Base-by-base conservation (phyloP, 345 rosid species). In the Litchi chinensis region DNA sequence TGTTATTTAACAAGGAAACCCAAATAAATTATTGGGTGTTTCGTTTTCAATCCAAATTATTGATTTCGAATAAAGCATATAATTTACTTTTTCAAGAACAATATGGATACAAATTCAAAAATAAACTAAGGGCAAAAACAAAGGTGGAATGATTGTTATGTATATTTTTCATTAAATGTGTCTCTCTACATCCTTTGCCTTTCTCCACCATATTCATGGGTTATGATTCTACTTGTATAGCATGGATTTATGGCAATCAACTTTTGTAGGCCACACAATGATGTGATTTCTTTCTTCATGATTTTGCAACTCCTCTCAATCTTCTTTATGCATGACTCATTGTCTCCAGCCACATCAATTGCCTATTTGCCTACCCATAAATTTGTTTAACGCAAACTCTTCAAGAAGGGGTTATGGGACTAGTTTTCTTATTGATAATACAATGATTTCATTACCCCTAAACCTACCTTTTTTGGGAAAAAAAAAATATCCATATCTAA, bases 181-280 rank as follows among this genome's bases (percentile, higher is more conserved):
- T 54, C 59, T 54, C 59, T 54, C 59, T 54, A 5, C n/a, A 5
- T 54, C 59, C 19, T 54, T 54, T 54, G 16, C 59, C 59, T 54
- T 16, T 54, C 19, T 16, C 59, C 59, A 16, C 59, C 59, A 16
- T 54, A 19, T 54, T 16, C n/a, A 54, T 54, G 1, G 19, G 56
- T 50, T 50, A 50, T 41, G n/a, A 54, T 54, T 54, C 59, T 6
- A 54, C 16, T 54, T 54, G n/a, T 54, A 54, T 54, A 54, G 59
- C 59, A 54, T 54, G 59, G 59, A 54, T 54, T 15, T 28, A 28
- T 32, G 21, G 41, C 40, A 71, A 54, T 52, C 75, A 71, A 11
- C 26, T 50, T 54, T 50, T 71, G 6, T 52, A 28, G 44, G 75
- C 26, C 75, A 52, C 18, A 16, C 44, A 71, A 71, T 71, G 40